Evolutionary conservation across 2,329 filamentous ascomycete genomes (phyloP), one percentile per base, ranked within the genome.

Genomic region (Ophiostoma triangulosporum): DNA sequence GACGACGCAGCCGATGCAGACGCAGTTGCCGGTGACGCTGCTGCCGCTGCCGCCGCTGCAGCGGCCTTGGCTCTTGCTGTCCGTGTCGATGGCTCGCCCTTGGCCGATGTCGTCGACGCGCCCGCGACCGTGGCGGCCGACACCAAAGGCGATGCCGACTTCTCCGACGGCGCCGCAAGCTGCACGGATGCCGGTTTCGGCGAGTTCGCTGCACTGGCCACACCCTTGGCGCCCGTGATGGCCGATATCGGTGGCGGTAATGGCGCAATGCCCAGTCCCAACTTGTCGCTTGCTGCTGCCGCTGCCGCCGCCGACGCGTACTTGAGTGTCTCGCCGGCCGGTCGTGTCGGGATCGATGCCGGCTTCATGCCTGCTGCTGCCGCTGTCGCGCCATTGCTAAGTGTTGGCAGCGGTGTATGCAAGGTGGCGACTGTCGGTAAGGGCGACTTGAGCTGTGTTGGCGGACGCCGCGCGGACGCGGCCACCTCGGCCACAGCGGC

Each of bases 221-320:
- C 17, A 20, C 15, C 14, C 33, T 36, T 75, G 57, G 70, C 67
- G 61, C 66, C 81, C 26, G 81, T 75, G 57, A 71, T 15, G 14
- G 72, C 68, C 56, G 86, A 85, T 27, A 89, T 89, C 62, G 93
- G 93, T 57, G 93, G 91, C 53, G 93, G 93, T 63, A 97, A 74
- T 38, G 93, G 93, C 55, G 91, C 84, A 64, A 98, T 96, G 26
- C 93, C 93, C 29, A 97, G 84, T 65, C 84, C 91, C 71, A 88
- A 90, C 69, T 73, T 78, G 61, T 95, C 89, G 66, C 81, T 89
- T 46, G 90, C 88, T 1, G 93, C 91, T 0, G 91, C 93, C 0
- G 93, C 93, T 0, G 93, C 93, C 0, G 93, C 93, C 0, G 93
- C 93, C 35, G 93, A 97, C 45, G 93, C 93, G 66, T 98, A 98